Evolutionary conservation across 2,329 filamentous ascomycete species (phyloP).

Genomic region (Fusarium veterinarium): DNA sequence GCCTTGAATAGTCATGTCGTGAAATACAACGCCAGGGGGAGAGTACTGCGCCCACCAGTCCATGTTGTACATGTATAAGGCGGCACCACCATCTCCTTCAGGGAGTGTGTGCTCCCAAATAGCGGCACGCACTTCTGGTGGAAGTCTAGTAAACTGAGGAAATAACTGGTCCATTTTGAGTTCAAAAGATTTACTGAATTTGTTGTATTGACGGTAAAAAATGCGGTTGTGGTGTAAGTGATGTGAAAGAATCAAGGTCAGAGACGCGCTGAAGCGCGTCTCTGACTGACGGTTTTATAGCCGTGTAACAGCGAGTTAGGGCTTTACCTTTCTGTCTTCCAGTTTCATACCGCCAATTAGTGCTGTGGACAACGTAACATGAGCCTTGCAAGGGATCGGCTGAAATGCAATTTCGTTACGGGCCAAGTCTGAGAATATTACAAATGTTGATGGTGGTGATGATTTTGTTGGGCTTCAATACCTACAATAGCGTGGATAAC

Average conservation of each 20-base stretch:
- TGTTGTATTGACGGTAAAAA: not conserved
- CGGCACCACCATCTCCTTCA: constrained; percentile 10
- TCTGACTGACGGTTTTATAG: not conserved
- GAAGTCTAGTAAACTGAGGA: constrained; percentile 37
- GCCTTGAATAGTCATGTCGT: not conserved
- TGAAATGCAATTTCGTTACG: not conserved
- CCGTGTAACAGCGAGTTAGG: not conserved
- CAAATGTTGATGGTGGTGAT: not conserved
- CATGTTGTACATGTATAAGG: constrained; percentile 35
- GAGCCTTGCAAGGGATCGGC: not conserved
- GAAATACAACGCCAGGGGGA: not conserved
- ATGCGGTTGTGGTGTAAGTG: not conserved
- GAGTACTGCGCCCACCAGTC: constrained; percentile 25
- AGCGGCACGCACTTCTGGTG: constrained; percentile 41
- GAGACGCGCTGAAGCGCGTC: not conserved
- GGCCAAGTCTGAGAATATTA: not conserved
- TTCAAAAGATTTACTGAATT: not conserved
- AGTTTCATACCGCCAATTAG: not conserved
- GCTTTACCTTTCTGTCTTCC: not conserved
- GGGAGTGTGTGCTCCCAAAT: constrained; percentile 40
- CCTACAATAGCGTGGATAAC: not conserved
- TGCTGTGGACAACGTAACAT: not conserved
- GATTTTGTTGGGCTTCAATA: not conserved
- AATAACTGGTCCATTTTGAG: constrained; percentile 21
- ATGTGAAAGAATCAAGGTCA: not conserved